phyloP scores from a whole-genome alignment of 1,139 yeast genomes.

The Eremothecium cymbalariae region DNA sequence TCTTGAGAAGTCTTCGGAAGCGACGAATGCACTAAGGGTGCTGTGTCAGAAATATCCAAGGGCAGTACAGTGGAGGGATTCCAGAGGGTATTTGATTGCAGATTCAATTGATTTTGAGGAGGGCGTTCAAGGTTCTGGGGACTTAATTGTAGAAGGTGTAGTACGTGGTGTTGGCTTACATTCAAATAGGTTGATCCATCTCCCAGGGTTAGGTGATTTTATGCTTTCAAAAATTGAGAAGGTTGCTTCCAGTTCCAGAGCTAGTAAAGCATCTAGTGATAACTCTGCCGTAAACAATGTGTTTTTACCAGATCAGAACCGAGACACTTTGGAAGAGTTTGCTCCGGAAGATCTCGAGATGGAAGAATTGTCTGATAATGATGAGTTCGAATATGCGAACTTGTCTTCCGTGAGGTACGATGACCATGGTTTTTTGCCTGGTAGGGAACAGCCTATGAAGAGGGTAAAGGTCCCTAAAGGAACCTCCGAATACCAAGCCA shows the following conservation, averaged over 20 bases:
- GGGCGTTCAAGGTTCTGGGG: conserved; percentile 31
- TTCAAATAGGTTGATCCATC: conserved; percentile 67
- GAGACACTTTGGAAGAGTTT: conserved; percentile 60
- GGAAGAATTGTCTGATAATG: conserved; percentile 41
- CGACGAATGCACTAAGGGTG: conserved; percentile 59
- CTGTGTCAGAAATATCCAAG: conserved; percentile 84
- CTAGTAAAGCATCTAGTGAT: conserved; percentile 12
- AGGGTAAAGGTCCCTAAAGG: conserved; percentile 65
- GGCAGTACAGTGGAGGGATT: conserved; percentile 84
- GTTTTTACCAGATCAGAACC: conserved; percentile 43
- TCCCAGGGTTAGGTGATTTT: conserved; percentile 88
- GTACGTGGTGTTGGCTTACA: conserved; percentile 82
- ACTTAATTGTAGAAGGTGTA: conserved; percentile 64
- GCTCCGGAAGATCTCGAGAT: conserved; percentile 52
- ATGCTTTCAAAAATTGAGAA: conserved; percentile 63
- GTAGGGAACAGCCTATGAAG: conserved; percentile 34
- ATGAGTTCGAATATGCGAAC: conserved; percentile 37
- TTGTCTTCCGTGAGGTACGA: conserved; percentile 59
- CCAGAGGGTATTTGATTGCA: conserved; percentile 79
- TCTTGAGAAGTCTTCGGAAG: conserved; percentile 60
- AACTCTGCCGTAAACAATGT: conserved; percentile 19
- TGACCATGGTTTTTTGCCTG: conserved; percentile 53
- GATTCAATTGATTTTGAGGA: conserved; percentile 49
- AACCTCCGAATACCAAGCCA: conserved; percentile 87
- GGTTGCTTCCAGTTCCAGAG: conserved; percentile 26